Base-by-base conservation (phyloP, 257 asterid genomes). In the Nyctanthes arbortristis region DNA sequence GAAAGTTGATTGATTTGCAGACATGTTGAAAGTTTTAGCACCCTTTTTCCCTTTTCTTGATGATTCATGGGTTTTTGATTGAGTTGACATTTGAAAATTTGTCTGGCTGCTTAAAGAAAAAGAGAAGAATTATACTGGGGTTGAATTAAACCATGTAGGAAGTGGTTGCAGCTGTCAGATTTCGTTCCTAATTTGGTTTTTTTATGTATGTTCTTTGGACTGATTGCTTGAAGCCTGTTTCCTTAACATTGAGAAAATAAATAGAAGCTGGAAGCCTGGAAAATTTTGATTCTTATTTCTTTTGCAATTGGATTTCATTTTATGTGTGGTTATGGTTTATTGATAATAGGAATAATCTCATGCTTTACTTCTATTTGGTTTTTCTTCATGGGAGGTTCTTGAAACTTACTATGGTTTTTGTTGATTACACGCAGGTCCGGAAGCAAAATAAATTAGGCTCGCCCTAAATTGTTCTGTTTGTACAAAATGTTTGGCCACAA, bases 401-500 rank as follows among this genome's bases (percentile, higher is more conserved):
- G n/a, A n/a, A n/a, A n/a, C n/a, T n/a, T n/a, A n/a, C n/a, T n/a
- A 52, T 5, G 49, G 63, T 56, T 61, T 57, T 39, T 35, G 35
- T 30, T 61, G 73, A 67, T 30, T 62, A 10, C 49, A 54, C 61
- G 55, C 66, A 63, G 71, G 29, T 65, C 32, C 63, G n/a, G 24
- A 29, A n/a, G 47, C 55, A 49, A 24, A 36, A 47, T 31, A 10
- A 37, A 49, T n/a, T n/a, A n/a, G n/a, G 78, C 79, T 65, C 40
- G 36, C 67, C 69, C 43, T 55, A 47, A 55, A 49, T 25, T 65
- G 31, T 24, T 70, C 35, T 20, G 37, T 60, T 69, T 30, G 29
- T 66, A 70, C 80, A 80, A 77, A 72, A 91, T 91, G 96, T 80
- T 76, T 67, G 85, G 89, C 77, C 81, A 67, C 36, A 91, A 75